phyloP scores from a whole-genome alignment of 2,329 filamentous ascomycete species.

The Penicillium sp. region DNA sequence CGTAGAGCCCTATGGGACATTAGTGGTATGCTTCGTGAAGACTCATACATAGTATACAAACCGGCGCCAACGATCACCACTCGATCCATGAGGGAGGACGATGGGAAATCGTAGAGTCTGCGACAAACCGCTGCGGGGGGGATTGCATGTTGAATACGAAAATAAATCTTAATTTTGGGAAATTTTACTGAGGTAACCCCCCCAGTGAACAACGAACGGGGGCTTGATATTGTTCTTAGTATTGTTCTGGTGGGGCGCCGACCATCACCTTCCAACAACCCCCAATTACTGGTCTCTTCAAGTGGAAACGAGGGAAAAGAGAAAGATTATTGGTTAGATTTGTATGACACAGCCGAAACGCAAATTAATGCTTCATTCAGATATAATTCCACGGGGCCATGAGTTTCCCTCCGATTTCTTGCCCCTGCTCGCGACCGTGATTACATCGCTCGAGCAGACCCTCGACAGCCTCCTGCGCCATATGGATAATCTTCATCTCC shows the following conservation, averaged over 20 bases:
- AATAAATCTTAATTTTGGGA: neutral
- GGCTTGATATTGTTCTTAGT: slow-evolving; percentile 6
- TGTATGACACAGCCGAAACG: neutral
- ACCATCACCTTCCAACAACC: neutral
- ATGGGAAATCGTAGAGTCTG: neutral
- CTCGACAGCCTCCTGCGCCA: slow-evolving; percentile 11
- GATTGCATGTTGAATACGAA: neutral
- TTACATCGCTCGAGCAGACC: slow-evolving; percentile 17
- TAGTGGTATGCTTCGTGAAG: slow-evolving; percentile 1
- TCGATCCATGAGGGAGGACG: slow-evolving; percentile 19
- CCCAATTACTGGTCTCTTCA: neutral
- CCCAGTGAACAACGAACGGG: neutral
- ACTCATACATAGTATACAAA: neutral
- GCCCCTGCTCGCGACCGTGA: neutral
- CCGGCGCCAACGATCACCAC: slow-evolving; percentile 29
- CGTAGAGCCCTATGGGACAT: slow-evolving; percentile 27
- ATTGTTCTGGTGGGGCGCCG: slow-evolving; percentile 27
- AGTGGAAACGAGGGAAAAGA: neutral
- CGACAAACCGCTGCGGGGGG: neutral
- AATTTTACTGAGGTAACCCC: too few relatives aligned
- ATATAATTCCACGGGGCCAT: slow-evolving; percentile 13
- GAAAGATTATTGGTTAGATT: neutral
- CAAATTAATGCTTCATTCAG: neutral
- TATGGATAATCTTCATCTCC: slow-evolving; percentile 17
- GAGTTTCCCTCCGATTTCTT: slow-evolving; percentile 15